Evolutionary conservation across 306 rosid species (phyloP), one percentile per base, ranked within the genome.

Genomic region (Astragalus glycyphyllos): DNA sequence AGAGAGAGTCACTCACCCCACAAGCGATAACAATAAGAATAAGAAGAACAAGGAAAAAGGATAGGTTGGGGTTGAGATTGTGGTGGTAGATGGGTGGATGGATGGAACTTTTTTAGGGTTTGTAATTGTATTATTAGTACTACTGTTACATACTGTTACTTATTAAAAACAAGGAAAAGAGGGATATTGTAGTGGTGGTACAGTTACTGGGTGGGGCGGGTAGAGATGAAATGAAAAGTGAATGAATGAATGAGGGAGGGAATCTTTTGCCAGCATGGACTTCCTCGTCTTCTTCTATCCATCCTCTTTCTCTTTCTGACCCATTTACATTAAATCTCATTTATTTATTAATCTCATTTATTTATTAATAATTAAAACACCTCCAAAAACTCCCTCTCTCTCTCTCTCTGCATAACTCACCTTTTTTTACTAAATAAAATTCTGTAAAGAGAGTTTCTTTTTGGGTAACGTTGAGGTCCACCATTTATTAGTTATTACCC

Each of bases 251-350:
- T 4, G 9, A 32, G 11, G 10, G 60, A 79, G 40, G 87, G 99
- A 88, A 95, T 87, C 92, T 78, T 87, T 86, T 89, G 96, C 86
- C 99, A 91, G 90, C 97, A 78, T 82, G 86, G 89, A 86, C 71
- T 79, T 72, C 78, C 58, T 89, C 96, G 96, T 91, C 96, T 76
- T 81, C 62, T 89, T 91, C 85, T 74, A 40, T 51, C 55, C 38
- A 10, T 62, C 31, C 40, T 53, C 79, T 67, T 71, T 8, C 17
- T 60, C 34, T 58, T 57, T n/a, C 29, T 65, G 11, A 57, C 31
- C 8, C 0, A 14, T 47, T 35, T 31, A 47, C 55, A 48, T 48
- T 13, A 5, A 54, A 26, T 26, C 31, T 26, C 31, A 26, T 26
- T 26, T 26, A 26, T 26, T 34, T 58, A n/a, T n/a, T n/a, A 54